These are phyloP conservation scores for Verticillium klebahnii DNA, from an alignment of 2,329 filamentous ascomycete species.

Conservation along the genomic window DNA sequence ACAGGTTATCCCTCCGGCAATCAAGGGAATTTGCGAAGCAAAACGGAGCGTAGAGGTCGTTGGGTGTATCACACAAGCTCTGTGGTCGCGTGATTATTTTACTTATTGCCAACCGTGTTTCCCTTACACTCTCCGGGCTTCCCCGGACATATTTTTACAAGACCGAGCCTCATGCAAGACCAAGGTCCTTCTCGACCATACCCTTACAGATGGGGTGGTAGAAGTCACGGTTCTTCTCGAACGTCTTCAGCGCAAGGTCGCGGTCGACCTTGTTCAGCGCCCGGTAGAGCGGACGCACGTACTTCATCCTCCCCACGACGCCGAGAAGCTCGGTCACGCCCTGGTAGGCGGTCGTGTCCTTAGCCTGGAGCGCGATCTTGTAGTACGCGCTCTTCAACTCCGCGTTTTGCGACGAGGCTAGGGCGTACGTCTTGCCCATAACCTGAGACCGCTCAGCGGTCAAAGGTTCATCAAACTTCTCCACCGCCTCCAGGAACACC, in stretches of 20 bases:
- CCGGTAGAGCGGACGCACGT: conserved; percentile 80
- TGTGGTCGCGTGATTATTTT: too few relatives aligned
- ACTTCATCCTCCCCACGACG: conserved; percentile 92
- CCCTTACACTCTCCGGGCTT: too few relatives aligned
- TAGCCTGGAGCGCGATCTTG: conserved; percentile 70
- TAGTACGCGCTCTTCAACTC: conserved; percentile 82
- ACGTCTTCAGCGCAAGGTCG: conserved; percentile 72
- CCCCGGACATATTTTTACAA: neutral
- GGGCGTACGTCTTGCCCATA: conserved; percentile 72
- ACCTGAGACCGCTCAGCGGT: conserved; percentile 59
- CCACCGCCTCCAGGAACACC: conserved; percentile 80
- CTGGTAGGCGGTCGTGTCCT: conserved; percentile 63
- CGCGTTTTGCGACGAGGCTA: conserved; percentile 73
- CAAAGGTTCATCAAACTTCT: conserved; percentile 62
- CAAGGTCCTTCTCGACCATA: conserved; percentile 83
- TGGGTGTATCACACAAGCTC: too few relatives aligned
- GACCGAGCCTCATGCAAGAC: conserved; percentile 19
- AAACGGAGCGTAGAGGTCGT: too few relatives aligned
- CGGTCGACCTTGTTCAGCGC: conserved; percentile 70
- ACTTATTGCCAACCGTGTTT: too few relatives aligned
- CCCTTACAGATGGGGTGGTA: conserved; percentile 90
- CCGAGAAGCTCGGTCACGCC: conserved; percentile 73
- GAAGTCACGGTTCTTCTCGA: conserved; percentile 82
- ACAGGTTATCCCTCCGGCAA: too few relatives aligned
- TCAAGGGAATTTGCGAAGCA: too few relatives aligned